Percentiles rank a stretch among this genome's conserved stretches.
Conservation (phyloP, 179 eudicot genomes). For the Spergularia azorica region DNA sequence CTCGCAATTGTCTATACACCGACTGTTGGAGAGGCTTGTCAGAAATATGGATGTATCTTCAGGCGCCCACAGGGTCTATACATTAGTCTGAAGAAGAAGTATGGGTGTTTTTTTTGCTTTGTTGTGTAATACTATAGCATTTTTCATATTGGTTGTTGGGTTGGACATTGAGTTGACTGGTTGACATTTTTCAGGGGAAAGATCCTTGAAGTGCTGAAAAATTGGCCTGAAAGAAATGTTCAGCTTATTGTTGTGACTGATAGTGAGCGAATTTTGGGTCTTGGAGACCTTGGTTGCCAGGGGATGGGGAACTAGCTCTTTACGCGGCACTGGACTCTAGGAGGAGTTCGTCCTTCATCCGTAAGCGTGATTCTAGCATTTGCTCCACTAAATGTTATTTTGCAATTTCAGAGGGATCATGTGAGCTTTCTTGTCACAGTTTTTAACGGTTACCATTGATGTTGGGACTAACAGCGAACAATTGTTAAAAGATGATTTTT, state of each 20-base stretch:
- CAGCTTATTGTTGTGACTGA: constrained; percentile 97
- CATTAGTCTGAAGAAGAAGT: constrained; percentile 94
- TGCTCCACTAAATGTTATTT: background rate
- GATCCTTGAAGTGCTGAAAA: constrained; percentile 79
- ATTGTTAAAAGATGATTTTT: constrained; percentile 74
- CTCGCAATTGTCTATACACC: constrained; percentile 96
- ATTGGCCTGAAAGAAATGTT: constrained; percentile 89
- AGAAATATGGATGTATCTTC: constrained; percentile 88
- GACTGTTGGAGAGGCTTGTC: constrained; percentile 99
- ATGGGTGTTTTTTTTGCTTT: constrained; percentile 27
- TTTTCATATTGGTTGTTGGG: background rate
- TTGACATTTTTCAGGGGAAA: constrained; percentile 59
- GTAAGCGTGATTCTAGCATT: constrained; percentile 41
- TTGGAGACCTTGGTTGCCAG: constrained; percentile 99
- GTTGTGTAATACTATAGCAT: background rate
- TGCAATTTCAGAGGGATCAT: background rate
- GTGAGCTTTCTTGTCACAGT: constrained; percentile 43
- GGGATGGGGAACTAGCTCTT: constrained; percentile 88
- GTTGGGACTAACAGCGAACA: constrained; percentile 82
- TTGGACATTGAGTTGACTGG: background rate
- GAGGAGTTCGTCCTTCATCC: constrained; percentile 90
- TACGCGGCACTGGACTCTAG: constrained; percentile 68
- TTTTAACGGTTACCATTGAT: constrained; percentile 81
- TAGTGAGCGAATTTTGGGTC: constrained; percentile 93
- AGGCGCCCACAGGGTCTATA: constrained; percentile 90